These are phyloP conservation scores for Hylodesmum podocarpum DNA, from an alignment of 306 rosid species.

Conservation along the genomic window DNA sequence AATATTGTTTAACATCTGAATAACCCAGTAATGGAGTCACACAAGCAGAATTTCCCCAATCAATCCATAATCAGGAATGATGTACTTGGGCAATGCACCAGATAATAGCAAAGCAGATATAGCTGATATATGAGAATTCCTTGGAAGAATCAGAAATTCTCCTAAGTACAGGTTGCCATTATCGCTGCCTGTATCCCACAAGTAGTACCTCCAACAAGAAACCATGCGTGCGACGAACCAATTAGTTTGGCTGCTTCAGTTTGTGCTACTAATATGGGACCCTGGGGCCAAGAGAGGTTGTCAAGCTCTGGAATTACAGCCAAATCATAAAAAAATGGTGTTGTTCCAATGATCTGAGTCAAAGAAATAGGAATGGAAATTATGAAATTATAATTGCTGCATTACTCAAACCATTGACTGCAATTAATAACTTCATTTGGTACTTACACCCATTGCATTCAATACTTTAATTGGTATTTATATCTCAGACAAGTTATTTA, in stretches of 20 bases:
- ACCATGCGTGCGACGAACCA: conserved; percentile 82
- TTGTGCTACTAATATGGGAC: conserved; percentile 85
- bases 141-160: conserved; percentile 70
- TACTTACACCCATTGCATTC: too few relatives aligned
- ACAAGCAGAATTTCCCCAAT: conserved; percentile 74
- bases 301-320: conserved; percentile 82
- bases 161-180: conserved; percentile 86
- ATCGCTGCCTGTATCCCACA: conserved; percentile 90
- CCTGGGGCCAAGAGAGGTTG: conserved; percentile 73
- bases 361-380: conserved; percentile 68
- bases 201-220: conserved; percentile 92
- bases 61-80: conserved; percentile 64
- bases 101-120: conserved; percentile 74
- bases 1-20: conserved; percentile 32
- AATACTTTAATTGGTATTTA: too few relatives aligned
- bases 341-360: conserved; percentile 60
- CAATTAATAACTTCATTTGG: too few relatives aligned
- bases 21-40: conserved; percentile 65
- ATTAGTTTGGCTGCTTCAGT: conserved; percentile 72
- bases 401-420: too few relatives aligned
- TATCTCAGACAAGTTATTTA: background rate
- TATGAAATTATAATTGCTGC: too few relatives aligned
- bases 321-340: conserved; percentile 69
- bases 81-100: conserved; percentile 81
- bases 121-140: conserved; percentile 81